These are phyloP conservation scores for Boletus fagicola DNA, from an alignment of 768 basidiomycete species.

Conservation along the genomic window DNA sequence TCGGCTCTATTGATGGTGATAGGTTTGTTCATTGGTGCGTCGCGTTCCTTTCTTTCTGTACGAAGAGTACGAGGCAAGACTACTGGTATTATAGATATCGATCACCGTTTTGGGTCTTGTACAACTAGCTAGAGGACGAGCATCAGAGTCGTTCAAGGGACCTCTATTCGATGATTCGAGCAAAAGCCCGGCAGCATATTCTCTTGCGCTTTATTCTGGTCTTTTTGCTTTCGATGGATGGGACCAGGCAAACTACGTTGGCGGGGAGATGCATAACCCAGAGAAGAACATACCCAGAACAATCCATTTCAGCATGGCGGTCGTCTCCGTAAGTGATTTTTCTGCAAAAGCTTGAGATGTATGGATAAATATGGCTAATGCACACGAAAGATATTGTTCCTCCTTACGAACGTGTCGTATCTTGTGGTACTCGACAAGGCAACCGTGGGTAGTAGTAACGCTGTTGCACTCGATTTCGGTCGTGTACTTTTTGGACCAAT, in stretches of 20 bases:
- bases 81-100: slow-evolving; percentile 44
- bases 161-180: slow-evolving; percentile 75
- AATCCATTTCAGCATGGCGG: slow-evolving; percentile 86
- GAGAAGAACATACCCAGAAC: slow-evolving; percentile 85
- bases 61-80: not conserved
- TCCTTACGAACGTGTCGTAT: slow-evolving; percentile 85
- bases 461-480: slow-evolving; percentile 91
- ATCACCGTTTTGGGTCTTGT: slow-evolving; percentile 79
- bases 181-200: slow-evolving; percentile 78
- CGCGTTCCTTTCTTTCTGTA: not conserved
- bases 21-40: slow-evolving; percentile 69
- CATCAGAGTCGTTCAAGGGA: slow-evolving; percentile 62
- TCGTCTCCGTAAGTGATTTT: slow-evolving; percentile 59
- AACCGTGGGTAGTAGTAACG: slow-evolving; percentile 76
- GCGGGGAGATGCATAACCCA: slow-evolving; percentile 81
- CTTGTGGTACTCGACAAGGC: slow-evolving; percentile 87
- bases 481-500: slow-evolving; percentile 78
- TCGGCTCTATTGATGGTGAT: not conserved
- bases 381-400: slow-evolving; percentile 59
- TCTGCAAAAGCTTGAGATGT: not conserved
- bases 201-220: slow-evolving; percentile 92
- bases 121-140: slow-evolving; percentile 67
- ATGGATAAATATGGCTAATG: slow-evolving; percentile 2
- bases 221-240: slow-evolving; percentile 97
- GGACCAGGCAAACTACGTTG: slow-evolving; percentile 91